phyloP scores from a whole-genome alignment of 2,329 filamentous ascomycete species.

The Corynespora cassiicola region DNA sequence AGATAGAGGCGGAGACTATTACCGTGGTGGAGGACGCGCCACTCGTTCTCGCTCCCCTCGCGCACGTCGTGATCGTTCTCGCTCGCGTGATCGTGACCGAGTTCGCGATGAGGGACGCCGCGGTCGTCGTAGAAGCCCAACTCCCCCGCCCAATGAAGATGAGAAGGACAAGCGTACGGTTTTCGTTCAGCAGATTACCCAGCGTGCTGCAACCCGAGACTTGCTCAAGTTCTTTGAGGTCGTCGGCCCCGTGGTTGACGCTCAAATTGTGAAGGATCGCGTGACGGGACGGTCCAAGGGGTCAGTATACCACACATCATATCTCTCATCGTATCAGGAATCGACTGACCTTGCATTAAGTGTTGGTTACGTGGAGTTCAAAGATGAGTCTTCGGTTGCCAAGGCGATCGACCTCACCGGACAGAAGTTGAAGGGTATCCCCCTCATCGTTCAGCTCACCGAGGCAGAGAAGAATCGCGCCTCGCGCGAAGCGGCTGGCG shows the following conservation, averaged over 20 bases:
- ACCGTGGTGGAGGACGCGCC: constrained; percentile 42
- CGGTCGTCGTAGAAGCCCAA: constrained; percentile 53
- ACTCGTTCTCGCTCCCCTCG: constrained; percentile 47
- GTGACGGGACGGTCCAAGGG: constrained; percentile 97
- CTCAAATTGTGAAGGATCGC: constrained; percentile 97
- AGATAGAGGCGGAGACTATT: constrained; percentile 47
- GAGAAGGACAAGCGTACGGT: constrained; percentile 96
- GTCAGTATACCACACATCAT: constrained; percentile 68
- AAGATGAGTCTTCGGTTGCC: constrained; percentile 90
- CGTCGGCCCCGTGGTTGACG: constrained; percentile 92
- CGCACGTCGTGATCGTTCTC: constrained; percentile 55
- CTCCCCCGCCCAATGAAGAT: constrained; percentile 86
- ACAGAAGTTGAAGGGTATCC: constrained; percentile 97
- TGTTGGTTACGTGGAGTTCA: constrained; percentile 99
- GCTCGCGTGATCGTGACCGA: constrained; percentile 53
- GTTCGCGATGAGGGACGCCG: constrained; percentile 55
- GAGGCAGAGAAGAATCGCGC: constrained; percentile 99
- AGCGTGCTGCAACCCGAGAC: constrained; percentile 88
- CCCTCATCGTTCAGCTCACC: constrained; percentile 96
- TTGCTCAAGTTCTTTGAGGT: constrained; percentile 95
- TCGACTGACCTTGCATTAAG: constrained; percentile 60
- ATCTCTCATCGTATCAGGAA: background rate
- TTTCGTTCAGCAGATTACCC: constrained; percentile 97
- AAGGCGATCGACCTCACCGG: constrained; percentile 97
- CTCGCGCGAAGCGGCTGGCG: constrained; percentile 77